Conservation (phyloP, 2,329 filamentous ascomycete genomes). For the Penicillium thymicola region DNA sequence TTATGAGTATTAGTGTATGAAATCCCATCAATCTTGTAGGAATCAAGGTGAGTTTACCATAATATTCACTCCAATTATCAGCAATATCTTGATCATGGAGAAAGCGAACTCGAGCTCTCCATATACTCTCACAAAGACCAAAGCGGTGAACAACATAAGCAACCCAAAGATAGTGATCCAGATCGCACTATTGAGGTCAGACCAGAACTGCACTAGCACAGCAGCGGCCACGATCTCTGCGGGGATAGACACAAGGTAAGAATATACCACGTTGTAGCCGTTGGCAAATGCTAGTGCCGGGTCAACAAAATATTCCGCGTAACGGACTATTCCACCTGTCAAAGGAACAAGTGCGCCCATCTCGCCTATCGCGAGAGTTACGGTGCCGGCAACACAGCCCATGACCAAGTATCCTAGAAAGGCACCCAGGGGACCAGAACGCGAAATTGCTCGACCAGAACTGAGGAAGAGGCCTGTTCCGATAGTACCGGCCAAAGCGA, state of each 20-base stretch:
- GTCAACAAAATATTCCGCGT: constrained; percentile 9
- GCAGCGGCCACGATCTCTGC: constrained; percentile 3
- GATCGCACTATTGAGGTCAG: neutral
- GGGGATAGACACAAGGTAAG: constrained; percentile 4
- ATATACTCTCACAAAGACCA: neutral
- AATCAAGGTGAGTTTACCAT: neutral
- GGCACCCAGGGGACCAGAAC: constrained; percentile 9
- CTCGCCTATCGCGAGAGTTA: constrained; percentile 6
- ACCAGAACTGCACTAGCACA: constrained; percentile 2
- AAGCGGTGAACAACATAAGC: neutral
- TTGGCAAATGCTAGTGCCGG: constrained; percentile 9
- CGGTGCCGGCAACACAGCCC: constrained; percentile 7
- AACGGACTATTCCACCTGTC: constrained; percentile 8
- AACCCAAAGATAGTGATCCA: constrained; percentile 4
- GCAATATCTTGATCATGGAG: constrained; percentile 8
- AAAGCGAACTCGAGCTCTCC: constrained; percentile 4
- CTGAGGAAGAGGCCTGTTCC: constrained; percentile 13
- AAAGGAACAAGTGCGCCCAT: constrained; percentile 7
- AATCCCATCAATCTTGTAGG: accelerated
- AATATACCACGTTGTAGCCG: constrained; percentile 7
- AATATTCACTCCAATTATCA: constrained; percentile 9
- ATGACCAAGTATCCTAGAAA: constrained; percentile 11
- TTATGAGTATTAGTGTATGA: neutral
- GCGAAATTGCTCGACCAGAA: constrained; percentile 10
- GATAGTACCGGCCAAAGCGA: neutral